Percentiles rank a stretch among this genome's conserved stretches.
Conservation (phyloP, 1,139 yeast species). For the Entelexis paramagnoliae region DNA sequence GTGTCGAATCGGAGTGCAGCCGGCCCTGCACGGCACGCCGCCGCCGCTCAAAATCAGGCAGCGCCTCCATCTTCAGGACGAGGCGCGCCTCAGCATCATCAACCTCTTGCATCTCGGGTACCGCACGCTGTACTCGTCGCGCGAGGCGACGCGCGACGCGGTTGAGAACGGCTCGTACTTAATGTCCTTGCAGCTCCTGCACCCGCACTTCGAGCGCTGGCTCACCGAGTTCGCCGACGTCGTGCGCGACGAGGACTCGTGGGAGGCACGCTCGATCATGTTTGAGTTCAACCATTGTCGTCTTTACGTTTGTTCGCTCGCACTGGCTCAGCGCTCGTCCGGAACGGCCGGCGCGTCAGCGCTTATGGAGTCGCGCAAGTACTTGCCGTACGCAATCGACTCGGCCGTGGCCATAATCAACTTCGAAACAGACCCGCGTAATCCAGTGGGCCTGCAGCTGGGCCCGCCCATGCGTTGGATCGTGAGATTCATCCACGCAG, state of each 20-base stretch:
- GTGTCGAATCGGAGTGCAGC: constrained; percentile 32
- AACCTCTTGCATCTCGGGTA: constrained; percentile 76
- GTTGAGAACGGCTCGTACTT: constrained; percentile 49
- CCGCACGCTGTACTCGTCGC: constrained; percentile 57
- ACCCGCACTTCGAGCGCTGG: constrained; percentile 76
- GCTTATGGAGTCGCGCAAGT: constrained; percentile 30
- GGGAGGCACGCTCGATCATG: constrained; percentile 42
- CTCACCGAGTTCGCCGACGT: constrained; percentile 49
- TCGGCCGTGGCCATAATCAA: constrained; percentile 75
- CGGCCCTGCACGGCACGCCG: constrained; percentile 30
- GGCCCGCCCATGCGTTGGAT: constrained; percentile 90
- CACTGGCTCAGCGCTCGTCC: constrained; percentile 34
- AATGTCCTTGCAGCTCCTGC: constrained; percentile 57
- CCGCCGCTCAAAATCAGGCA: constrained; percentile 39
- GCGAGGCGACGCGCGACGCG: constrained; percentile 32
- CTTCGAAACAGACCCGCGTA: constrained; percentile 56
- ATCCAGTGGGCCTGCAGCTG: constrained; percentile 47
- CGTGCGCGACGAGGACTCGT: constrained; percentile 39
- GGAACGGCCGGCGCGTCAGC: neutral
- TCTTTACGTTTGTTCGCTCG: constrained; percentile 71
- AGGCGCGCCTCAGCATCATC: constrained; percentile 64
- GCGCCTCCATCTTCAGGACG: constrained; percentile 27
- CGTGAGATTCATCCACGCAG: constrained; percentile 77
- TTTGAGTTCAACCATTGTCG: constrained; percentile 80
- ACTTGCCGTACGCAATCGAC: constrained; percentile 68